These are phyloP conservation scores for Poa pratensis DNA, from an alignment of 176 grass and related monocot genomes.

Conservation along the genomic window DNA sequence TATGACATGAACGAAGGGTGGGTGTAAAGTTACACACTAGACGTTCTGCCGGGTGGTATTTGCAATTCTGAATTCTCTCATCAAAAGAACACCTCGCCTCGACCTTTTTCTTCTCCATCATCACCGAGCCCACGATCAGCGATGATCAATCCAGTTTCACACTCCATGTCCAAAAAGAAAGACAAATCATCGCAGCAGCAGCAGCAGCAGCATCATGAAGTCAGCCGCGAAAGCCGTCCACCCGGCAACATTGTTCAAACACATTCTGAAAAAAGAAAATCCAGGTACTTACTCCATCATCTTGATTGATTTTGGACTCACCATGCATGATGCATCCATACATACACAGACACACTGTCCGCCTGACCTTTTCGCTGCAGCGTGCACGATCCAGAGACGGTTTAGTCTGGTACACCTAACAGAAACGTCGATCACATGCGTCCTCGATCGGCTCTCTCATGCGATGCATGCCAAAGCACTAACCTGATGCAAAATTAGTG, in stretches of 20 bases:
- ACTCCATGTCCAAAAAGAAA: not conserved
- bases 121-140: not conserved
- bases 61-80: too few relatives aligned
- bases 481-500: not conserved
- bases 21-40: too few relatives aligned
- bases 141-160: not conserved
- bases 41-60: too few relatives aligned
- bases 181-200: not conserved
- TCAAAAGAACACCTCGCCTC: not conserved
- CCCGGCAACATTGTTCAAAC: not conserved
- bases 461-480: not conserved
- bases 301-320: constrained; percentile 1
- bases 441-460: not conserved
- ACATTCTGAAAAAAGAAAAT: not conserved
- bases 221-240: not conserved
- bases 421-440: not conserved
- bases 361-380: not conserved
- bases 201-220: not conserved
- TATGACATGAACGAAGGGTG: too few relatives aligned
- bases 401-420: not conserved
- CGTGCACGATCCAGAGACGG: not conserved
- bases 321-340: not conserved
- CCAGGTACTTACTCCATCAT: not conserved
- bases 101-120: not conserved
- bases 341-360: not conserved